Conservation (phyloP, 495 filamentous ascomycete species). For the Thozetella sp. region DNA sequence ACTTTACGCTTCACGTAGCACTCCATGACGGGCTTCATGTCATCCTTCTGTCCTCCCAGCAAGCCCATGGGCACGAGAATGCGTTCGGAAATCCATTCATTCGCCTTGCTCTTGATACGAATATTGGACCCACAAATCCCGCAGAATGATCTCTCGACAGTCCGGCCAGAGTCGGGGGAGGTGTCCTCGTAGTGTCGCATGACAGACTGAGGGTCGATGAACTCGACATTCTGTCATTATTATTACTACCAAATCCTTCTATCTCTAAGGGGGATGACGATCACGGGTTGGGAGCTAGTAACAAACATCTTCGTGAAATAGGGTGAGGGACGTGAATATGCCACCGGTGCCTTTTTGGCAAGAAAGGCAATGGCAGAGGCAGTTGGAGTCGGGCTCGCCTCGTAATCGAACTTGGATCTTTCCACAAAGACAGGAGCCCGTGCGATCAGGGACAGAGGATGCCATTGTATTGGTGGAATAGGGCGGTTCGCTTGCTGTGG, state of each 20-base stretch:
- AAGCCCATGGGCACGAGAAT: neutral
- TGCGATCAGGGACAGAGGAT: constrained; percentile 35
- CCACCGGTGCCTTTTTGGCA: neutral
- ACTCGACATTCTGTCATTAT: neutral
- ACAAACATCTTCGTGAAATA: neutral
- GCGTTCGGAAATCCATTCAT: neutral
- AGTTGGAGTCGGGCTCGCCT: neutral
- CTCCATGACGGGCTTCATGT: neutral
- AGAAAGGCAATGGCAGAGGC: neutral
- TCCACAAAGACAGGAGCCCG: constrained; percentile 10
- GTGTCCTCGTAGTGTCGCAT: neutral
- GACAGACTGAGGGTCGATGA: neutral
- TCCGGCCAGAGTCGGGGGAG: neutral
- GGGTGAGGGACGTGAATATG: neutral
- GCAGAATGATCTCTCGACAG: neutral
- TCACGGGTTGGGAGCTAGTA: neutral
- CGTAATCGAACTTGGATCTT: neutral
- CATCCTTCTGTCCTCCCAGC: neutral
- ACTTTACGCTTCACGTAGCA: neutral
- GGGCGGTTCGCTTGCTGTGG: too few species aligned
- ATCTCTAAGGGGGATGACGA: too few species aligned
- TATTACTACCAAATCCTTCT: neutral
- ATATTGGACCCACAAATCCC: neutral
- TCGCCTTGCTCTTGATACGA: neutral
- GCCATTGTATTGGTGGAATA: too few species aligned